Evolutionary conservation across 371 early-diverging fungal genomes (phyloP).

Genomic region (Mucor piriformis): DNA sequence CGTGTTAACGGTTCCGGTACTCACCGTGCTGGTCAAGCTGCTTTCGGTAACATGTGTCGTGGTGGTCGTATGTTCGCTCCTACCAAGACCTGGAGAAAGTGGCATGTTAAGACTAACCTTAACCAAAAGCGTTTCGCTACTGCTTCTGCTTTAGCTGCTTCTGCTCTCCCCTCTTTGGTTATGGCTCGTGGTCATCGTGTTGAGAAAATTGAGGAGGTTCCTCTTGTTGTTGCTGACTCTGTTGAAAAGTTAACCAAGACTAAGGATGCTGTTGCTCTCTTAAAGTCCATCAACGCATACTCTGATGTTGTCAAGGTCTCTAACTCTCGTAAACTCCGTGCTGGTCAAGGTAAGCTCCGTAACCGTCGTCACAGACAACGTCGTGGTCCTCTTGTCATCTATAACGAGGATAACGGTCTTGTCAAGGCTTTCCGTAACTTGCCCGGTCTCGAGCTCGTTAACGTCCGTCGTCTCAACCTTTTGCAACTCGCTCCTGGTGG

Average conservation of each 20-base stretch:
- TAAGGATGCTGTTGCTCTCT: conserved; percentile 93
- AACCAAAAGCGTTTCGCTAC: conserved; percentile 99
- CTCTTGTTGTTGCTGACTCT: conserved; percentile 91
- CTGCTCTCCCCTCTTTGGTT: conserved; percentile 95
- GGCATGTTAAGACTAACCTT: conserved; percentile 98
- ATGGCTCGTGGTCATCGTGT: conserved; percentile 99
- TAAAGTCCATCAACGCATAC: conserved; percentile 94
- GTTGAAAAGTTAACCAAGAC: conserved; percentile 93
- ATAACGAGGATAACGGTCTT: conserved; percentile 94
- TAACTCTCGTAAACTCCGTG: conserved; percentile 96
- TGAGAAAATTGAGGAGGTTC: conserved; percentile 94
- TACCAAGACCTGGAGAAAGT: conserved; percentile 99
- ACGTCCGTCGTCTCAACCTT: conserved; percentile 95
- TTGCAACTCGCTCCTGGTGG: conserved; percentile 99
- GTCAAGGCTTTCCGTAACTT: conserved; percentile 99
- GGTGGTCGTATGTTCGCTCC: conserved; percentile 99
- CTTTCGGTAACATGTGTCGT: conserved; percentile 68
- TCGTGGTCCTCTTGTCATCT: conserved; percentile 98
- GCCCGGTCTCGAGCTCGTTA: conserved; percentile 97
- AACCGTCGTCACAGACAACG: conserved; percentile 99
- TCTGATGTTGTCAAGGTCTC: conserved; percentile 97
- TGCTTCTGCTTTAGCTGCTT: conserved; percentile 98
- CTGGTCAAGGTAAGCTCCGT: conserved; percentile 99
- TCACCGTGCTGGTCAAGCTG: conserved; percentile 99
- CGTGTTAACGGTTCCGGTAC: conserved; percentile 99